These are phyloP conservation scores for Solanum phureja DNA, from an alignment of 257 asterid species.

Conservation along the genomic window DNA sequence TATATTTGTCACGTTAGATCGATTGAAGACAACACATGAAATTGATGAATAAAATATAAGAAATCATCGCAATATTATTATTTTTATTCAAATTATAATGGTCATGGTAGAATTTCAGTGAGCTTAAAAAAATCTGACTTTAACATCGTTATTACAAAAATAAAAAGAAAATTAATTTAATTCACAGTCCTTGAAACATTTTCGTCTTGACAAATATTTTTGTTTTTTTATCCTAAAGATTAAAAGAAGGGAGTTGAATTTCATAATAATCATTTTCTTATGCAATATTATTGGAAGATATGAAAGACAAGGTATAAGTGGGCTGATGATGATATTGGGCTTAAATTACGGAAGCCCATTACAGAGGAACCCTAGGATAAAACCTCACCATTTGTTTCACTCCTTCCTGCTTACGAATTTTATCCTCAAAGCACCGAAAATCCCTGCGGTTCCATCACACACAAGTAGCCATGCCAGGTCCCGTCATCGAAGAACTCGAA, in stretches of 20 bases:
- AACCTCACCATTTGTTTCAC: not conserved
- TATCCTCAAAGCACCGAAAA: not conserved
- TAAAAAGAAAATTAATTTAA: too few species aligned
- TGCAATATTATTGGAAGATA: not conserved
- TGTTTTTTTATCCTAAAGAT: not conserved
- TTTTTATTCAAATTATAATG: not conserved
- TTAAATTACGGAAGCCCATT: not conserved
- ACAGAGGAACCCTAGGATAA: not conserved
- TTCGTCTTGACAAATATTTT: not conserved
- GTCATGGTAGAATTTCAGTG: not conserved
- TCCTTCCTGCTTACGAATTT: not conserved
- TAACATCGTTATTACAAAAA: not conserved
- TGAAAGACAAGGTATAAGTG: not conserved
- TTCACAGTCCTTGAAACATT: not conserved
- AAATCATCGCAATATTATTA: not conserved
- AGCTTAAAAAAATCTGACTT: not conserved
- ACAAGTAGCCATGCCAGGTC: conserved; percentile 47
- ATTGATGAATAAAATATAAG: not conserved
- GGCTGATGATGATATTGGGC: not conserved
- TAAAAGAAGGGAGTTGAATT: not conserved
- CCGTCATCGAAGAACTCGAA: conserved; percentile 54
- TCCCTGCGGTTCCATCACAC: not conserved
- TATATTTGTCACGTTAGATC: not conserved
- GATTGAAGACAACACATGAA: not conserved
- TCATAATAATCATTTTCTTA: not conserved